Conservation (phyloP, 495 filamentous ascomycete genomes). For the Amphirosellinia nigrospora region DNA sequence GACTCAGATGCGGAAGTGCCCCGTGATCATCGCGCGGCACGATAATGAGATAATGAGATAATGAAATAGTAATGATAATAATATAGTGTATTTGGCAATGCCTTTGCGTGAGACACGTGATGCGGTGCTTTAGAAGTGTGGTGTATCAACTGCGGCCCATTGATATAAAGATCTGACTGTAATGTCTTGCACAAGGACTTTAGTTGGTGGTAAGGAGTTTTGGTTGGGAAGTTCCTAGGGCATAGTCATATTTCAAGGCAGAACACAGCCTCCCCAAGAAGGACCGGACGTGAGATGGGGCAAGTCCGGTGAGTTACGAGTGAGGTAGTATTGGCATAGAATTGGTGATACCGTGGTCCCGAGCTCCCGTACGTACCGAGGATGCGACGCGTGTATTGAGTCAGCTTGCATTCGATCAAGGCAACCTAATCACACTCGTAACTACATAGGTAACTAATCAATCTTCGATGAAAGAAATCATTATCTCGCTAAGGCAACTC, state of each 20-base stretch:
- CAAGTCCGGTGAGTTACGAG: neutral
- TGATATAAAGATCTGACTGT: neutral
- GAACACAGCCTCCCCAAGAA: neutral
- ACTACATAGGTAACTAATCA: neutral
- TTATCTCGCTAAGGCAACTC: neutral
- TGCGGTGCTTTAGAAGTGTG: neutral
- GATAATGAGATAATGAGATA: conserved; percentile 5
- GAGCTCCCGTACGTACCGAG: neutral
- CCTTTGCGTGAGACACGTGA: neutral
- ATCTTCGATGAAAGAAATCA: neutral
- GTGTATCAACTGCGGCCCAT: neutral
- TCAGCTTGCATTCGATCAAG: neutral
- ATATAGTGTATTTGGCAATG: neutral
- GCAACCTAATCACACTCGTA: neutral
- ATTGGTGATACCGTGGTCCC: neutral
- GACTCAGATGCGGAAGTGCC: conserved; percentile 25
- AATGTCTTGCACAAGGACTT: neutral
- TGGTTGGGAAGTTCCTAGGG: neutral
- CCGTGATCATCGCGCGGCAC: neutral
- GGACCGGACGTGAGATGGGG: neutral
- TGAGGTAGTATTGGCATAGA: neutral
- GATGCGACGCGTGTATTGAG: neutral
- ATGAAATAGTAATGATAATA: conserved; percentile 12
- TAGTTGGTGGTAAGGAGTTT: neutral
- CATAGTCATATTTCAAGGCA: neutral